Conservation (phyloP, 2,329 filamentous ascomycete species). For the Calonectria pteridis region DNA sequence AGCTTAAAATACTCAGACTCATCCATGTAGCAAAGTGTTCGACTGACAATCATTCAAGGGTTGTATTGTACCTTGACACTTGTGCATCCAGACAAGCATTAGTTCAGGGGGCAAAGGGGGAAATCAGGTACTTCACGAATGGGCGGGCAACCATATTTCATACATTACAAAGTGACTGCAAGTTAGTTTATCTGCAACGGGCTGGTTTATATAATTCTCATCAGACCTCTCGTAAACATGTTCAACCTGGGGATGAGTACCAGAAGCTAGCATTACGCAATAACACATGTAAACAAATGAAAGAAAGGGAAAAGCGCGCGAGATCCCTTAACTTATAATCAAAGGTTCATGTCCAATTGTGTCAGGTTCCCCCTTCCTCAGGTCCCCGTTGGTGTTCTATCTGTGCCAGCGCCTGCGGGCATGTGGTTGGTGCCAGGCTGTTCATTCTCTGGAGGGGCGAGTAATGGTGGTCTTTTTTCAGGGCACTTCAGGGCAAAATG, state of each 20-base stretch:
- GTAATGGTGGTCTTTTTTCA: background rate
- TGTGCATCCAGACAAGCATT: background rate
- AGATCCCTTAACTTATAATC: background rate
- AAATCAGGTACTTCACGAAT: slow-evolving; percentile 1
- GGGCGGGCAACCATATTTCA: slow-evolving; percentile 1
- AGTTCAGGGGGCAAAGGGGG: slow-evolving; percentile 2
- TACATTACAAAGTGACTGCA: background rate
- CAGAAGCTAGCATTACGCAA: background rate
- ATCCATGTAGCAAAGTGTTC: too few relatives aligned
- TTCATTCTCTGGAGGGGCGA: slow-evolving; percentile 4
- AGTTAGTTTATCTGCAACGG: background rate
- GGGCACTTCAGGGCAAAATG: slow-evolving; percentile 2
- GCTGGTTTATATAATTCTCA: background rate
- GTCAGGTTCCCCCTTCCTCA: slow-evolving; percentile 6
- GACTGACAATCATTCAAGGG: too few relatives aligned
- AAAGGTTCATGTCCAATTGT: background rate
- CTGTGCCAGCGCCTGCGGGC: slow-evolving; percentile 20
- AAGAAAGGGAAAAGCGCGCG: background rate
- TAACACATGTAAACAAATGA: background rate
- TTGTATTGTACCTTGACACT: background rate
- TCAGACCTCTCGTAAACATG: background rate
- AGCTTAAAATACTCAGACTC: too few relatives aligned
- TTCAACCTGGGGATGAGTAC: background rate
- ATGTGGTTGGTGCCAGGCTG: slow-evolving; percentile 3
- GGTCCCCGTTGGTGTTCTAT: background rate